A percentile compares a stretch with the other conserved stretches of the same genome.
Conservation (phyloP, 225 moss, liverwort and hornwort species). For the Sphagnum contortum region DNA sequence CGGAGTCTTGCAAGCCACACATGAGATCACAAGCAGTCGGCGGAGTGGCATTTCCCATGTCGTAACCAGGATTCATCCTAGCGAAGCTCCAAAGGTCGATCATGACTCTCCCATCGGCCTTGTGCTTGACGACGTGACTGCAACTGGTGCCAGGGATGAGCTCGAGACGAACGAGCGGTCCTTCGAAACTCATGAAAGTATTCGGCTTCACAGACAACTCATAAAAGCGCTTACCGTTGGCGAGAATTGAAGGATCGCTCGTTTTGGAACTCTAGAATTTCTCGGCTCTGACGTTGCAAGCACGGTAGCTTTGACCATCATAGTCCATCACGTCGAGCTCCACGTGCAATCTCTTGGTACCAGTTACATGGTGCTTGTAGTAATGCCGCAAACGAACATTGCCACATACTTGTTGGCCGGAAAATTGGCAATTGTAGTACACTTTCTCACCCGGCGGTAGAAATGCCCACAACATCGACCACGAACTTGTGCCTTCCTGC, state of each 20-base stretch:
- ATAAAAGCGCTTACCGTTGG: slow-evolving; percentile 35
- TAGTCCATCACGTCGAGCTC: slow-evolving; percentile 28
- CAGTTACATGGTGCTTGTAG: not conserved
- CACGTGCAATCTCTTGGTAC: slow-evolving; percentile 6
- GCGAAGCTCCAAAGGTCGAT: slow-evolving; percentile 54
- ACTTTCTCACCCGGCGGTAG: slow-evolving; percentile 31
- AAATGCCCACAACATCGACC: slow-evolving; percentile 53
- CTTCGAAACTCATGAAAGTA: slow-evolving; percentile 30
- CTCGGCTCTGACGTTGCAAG: not conserved
- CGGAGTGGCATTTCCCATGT: slow-evolving; percentile 31
- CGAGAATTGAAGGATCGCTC: slow-evolving; percentile 32
- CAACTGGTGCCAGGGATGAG: not conserved
- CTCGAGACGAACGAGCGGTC: slow-evolving; percentile 15
- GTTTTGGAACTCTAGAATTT: slow-evolving; percentile 11
- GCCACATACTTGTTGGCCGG: slow-evolving; percentile 30
- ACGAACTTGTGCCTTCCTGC: slow-evolving; percentile 21
- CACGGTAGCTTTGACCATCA: slow-evolving; percentile 31
- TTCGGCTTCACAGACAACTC: slow-evolving; percentile 8
- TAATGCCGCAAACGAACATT: slow-evolving; percentile 10
- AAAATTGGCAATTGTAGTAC: slow-evolving; percentile 33
- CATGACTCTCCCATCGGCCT: slow-evolving; percentile 60
- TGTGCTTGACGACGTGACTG: slow-evolving; percentile 31
- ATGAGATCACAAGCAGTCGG: slow-evolving; percentile 9
- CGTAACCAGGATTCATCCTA: slow-evolving; percentile 48
- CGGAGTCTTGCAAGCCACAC: not conserved